Conservation (phyloP, 768 basidiomycete genomes). For the Boletus vinaceobasis region DNA sequence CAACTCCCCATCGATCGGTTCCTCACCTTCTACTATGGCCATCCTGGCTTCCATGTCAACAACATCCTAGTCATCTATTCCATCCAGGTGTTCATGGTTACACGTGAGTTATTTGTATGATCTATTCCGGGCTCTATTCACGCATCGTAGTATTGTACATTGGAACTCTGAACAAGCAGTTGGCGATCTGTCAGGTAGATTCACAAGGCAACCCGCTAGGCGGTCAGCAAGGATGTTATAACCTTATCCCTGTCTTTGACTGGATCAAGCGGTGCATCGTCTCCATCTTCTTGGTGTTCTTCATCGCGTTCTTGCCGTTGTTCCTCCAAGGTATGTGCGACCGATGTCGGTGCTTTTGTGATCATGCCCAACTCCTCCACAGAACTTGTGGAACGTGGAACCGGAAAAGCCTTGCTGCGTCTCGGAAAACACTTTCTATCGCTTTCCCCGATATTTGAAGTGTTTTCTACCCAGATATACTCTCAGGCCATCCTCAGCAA, state of each 20-base stretch:
- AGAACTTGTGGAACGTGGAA: constrained; percentile 97
- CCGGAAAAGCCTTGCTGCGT: constrained; percentile 90
- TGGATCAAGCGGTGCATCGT: constrained; percentile 97
- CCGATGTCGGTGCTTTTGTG: not conserved
- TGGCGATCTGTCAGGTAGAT: constrained; percentile 86
- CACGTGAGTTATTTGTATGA: constrained; percentile 51
- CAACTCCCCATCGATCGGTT: constrained; percentile 98
- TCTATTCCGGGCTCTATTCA: not conserved
- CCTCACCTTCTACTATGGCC: constrained; percentile 99
- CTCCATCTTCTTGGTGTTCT: constrained; percentile 98
- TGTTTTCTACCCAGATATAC: constrained; percentile 98
- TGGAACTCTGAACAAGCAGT: constrained; percentile 92
- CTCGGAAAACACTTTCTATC: constrained; percentile 97
- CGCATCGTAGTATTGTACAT: constrained; percentile 73
- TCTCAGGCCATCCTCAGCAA: constrained; percentile 96
- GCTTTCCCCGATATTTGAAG: constrained; percentile 95
- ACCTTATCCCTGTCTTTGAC: constrained; percentile 92
- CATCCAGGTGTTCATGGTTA: constrained; percentile 96
- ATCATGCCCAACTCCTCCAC: constrained; percentile 6
- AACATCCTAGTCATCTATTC: constrained; percentile 99
- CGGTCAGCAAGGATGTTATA: constrained; percentile 92
- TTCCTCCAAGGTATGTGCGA: constrained; percentile 81
- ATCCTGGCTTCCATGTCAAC: constrained; percentile 99
- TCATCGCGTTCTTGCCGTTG: constrained; percentile 93
- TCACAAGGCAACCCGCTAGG: constrained; percentile 72